These are phyloP conservation scores for Fusarium zealandicum DNA, from an alignment of 2,329 filamentous ascomycete species.

Conservation along the genomic window DNA sequence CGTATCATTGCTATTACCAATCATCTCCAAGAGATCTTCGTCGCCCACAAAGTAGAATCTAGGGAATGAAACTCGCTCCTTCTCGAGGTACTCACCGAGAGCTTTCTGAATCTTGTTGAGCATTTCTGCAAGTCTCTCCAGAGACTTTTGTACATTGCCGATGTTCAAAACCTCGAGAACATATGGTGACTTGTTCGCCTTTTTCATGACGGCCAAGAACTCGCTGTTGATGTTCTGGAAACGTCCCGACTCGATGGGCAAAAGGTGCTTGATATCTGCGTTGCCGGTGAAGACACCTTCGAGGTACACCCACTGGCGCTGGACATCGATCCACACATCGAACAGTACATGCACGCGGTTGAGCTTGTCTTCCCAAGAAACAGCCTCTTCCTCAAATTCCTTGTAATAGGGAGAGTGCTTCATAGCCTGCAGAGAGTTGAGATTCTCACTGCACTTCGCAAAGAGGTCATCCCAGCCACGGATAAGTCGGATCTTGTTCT, in stretches of 20 bases:
- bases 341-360: conserved; percentile 98
- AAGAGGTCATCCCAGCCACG: conserved; percentile 98
- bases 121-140: conserved; percentile 94
- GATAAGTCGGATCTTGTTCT: conserved; percentile 97
- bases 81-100: conserved; percentile 96
- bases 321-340: conserved; percentile 99
- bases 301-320: conserved; percentile 98
- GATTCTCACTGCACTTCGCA: conserved; percentile 96
- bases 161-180: conserved; percentile 97
- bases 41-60: conserved; percentile 99
- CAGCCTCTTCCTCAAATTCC: conserved; percentile 97
- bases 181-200: conserved; percentile 94
- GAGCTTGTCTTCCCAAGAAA: conserved; percentile 96
- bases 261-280: conserved; percentile 96
- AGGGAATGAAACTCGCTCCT: conserved; percentile 95
- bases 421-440: conserved; percentile 98
- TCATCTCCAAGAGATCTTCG: conserved; percentile 97
- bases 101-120: conserved; percentile 99
- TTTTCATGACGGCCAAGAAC: conserved; percentile 99
- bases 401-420: conserved; percentile 99
- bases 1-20: conserved; percentile 98
- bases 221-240: conserved; percentile 99
- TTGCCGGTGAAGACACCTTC: conserved; percentile 99
- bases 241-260: conserved; percentile 93
- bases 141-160: conserved; percentile 90